These are phyloP conservation scores for Phoma sp. DNA, from an alignment of 2,329 filamentous ascomycete species.

Conservation along the genomic window DNA sequence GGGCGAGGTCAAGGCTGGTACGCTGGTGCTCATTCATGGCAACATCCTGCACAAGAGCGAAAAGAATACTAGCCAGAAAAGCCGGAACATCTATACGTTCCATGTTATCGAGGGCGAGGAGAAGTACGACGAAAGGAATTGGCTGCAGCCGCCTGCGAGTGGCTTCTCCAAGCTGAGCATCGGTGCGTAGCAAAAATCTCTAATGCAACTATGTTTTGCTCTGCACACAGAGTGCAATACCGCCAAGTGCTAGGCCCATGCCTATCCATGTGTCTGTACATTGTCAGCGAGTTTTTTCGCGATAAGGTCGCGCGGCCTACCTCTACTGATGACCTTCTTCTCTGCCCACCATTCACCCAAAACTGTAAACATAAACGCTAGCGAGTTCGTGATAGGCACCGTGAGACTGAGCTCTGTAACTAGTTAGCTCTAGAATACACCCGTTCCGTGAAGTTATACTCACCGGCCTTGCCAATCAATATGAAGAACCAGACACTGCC, in stretches of 20 bases:
- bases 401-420: constrained; percentile 83
- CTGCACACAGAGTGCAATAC: constrained; percentile 84
- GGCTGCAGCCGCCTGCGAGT: constrained; percentile 83
- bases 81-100: constrained; percentile 95
- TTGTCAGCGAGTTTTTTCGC: constrained; percentile 11
- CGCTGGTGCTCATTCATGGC: constrained; percentile 91
- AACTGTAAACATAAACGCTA: constrained; percentile 96
- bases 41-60: constrained; percentile 97
- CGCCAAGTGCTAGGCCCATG: constrained; percentile 78
- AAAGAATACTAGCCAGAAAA: constrained; percentile 84
- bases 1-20: constrained; percentile 89
- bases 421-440: too few relatives aligned
- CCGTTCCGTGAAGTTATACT: too few relatives aligned
- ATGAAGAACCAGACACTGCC: constrained; percentile 97
- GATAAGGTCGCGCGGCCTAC: constrained; percentile 57
- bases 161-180: constrained; percentile 77
- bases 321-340: constrained; percentile 83
- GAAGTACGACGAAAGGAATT: constrained; percentile 85
- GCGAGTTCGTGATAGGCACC: constrained; percentile 91
- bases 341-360: constrained; percentile 95
- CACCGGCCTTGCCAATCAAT: constrained; percentile 89
- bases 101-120: constrained; percentile 89
- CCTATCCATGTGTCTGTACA: constrained; percentile 78
- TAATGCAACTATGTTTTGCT: constrained; percentile 48
- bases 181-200: constrained; percentile 6